A percentile compares a stretch with the other conserved stretches of the same genome.
Evolutionary conservation across 768 basidiomycete genomes (phyloP).

Genomic region (Filobasidium floriforme): DNA sequence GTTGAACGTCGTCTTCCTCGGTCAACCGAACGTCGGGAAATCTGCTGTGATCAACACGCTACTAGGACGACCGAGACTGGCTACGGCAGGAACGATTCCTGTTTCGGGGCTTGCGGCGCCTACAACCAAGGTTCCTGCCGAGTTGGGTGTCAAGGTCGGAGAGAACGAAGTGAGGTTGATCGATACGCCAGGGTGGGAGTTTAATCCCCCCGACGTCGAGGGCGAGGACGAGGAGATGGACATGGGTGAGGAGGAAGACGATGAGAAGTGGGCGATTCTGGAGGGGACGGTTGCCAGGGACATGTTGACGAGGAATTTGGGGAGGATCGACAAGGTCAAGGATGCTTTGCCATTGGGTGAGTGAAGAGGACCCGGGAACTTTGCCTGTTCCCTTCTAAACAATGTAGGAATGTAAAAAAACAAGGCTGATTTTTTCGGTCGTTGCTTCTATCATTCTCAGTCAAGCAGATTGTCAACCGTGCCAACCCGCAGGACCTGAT

Average conservation of each 20-base stretch:
- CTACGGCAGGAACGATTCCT: constrained; percentile 52
- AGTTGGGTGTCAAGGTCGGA: constrained; percentile 54
- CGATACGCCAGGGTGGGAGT: constrained; percentile 81
- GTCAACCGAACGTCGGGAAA: constrained; percentile 81
- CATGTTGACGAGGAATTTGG: constrained; percentile 68
- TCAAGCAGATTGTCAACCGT: constrained; percentile 60
- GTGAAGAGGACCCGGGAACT: too few species aligned
- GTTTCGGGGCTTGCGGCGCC: constrained; percentile 52
- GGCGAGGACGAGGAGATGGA: constrained; percentile 45
- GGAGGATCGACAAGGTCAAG: constrained; percentile 75
- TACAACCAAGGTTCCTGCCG: constrained; percentile 64
- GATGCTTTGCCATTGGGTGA: constrained; percentile 64
- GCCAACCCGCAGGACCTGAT: constrained; percentile 75
- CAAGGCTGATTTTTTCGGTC: neutral
- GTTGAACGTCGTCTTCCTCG: constrained; percentile 68
- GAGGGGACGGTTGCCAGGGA: constrained; percentile 52
- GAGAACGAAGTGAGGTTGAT: constrained; percentile 57
- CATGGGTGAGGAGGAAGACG: constrained; percentile 27
- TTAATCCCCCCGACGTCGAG: constrained; percentile 43
- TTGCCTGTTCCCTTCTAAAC: too few species aligned
- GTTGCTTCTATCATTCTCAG: constrained; percentile 43
- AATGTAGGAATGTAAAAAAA: too few species aligned
- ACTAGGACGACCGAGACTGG: constrained; percentile 51
- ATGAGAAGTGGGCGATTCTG: constrained; percentile 40
- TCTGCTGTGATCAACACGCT: constrained; percentile 78